Evolutionary conservation across 2,329 filamentous ascomycete species (phyloP).

Genomic region (Nemania sp.): DNA sequence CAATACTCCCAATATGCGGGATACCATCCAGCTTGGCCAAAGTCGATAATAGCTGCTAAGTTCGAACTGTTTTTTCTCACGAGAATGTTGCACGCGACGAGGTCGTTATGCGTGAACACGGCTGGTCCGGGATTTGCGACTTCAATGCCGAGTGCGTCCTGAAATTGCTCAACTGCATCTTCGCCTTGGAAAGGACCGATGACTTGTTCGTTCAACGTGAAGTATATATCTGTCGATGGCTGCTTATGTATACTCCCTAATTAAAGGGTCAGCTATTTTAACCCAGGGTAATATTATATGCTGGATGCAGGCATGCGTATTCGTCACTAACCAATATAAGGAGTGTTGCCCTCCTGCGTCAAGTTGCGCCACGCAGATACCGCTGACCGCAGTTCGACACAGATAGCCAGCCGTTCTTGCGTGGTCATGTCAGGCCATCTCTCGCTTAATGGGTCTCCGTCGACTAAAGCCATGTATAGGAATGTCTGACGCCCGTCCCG

Average conservation of each 20-base stretch:
- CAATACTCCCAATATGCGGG: conserved; percentile 21
- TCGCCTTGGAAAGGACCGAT: conserved; percentile 15
- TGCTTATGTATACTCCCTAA: conserved; percentile 12
- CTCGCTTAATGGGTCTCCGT: conserved; percentile 13
- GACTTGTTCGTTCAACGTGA: conserved; percentile 3
- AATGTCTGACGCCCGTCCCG: conserved; percentile 15
- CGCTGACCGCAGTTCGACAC: conserved; percentile 10
- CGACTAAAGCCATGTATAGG: conserved; percentile 12
- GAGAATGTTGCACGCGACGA: conserved; percentile 20
- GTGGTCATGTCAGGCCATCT: conserved; percentile 13
- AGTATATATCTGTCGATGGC: conserved; percentile 11
- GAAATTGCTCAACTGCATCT: conserved; percentile 16
- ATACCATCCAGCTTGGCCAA: conserved; percentile 15
- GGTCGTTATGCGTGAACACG: conserved; percentile 19
- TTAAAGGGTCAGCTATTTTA: conserved; percentile 4
- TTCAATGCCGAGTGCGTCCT: conserved; percentile 9
- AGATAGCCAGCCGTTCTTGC: conserved; percentile 2
- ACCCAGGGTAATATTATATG: conserved; percentile 6
- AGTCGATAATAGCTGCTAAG: conserved; percentile 16
- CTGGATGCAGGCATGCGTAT: background rate
- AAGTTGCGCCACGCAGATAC: conserved; percentile 16
- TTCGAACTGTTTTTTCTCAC: conserved; percentile 11
- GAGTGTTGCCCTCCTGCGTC: conserved; percentile 11
- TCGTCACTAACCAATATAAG: conserved; percentile 15
- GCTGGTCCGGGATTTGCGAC: conserved; percentile 11